Evolutionary conservation across 306 rosid genomes (phyloP), one percentile per base, ranked within the genome.

Genomic region (Vigna unguiculata): DNA sequence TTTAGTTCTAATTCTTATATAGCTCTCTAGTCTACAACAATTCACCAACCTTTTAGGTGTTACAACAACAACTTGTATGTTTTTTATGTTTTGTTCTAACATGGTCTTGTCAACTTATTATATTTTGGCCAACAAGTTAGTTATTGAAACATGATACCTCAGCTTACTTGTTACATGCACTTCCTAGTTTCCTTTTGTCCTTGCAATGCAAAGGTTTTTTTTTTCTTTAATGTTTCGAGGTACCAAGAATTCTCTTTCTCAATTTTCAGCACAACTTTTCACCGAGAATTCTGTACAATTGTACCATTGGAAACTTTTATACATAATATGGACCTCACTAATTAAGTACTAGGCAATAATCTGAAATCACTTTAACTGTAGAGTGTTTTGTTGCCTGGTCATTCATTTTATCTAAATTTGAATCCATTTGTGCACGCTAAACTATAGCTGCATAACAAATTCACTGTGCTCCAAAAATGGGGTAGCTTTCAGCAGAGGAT

Each of bases 21-120:
- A 85, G 84, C 68, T 68, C 66, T 67, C 20, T 75, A 53, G 58
- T 79, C 67, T 22, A 77, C 73, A 58, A 71, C 45, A 36, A 45
- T 66, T 53, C 34, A 55, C 9, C 60, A 83, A 77, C 83, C 78
- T 75, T 71, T 74, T 64, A 63, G 80, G 47, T 75, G 76, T 72
- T 40, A 72, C 15, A 63, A 55, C 15, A 63, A 55, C 41, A 83
- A 62, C 69, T 75, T 72, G 77, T 74, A 57, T 80, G 85, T 77
- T 20, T 17, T 64, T 43, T 38, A 16, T 75, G 55, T 62, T 45
- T 47, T 82, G 11, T 60, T 62, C 79, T 71, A 79, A 79, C 85
- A 53, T 65, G 78, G 38, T 69, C 55, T 52, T 78, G 74, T 76
- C 52, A 49, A 49, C 58, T 51, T 59, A n/a, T 69, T 69, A 54